Evolutionary conservation across 352 stramenopile genomes (phyloP), one percentile per base, ranked within the genome.

Genomic region (Globisporangium cystogenes): DNA sequence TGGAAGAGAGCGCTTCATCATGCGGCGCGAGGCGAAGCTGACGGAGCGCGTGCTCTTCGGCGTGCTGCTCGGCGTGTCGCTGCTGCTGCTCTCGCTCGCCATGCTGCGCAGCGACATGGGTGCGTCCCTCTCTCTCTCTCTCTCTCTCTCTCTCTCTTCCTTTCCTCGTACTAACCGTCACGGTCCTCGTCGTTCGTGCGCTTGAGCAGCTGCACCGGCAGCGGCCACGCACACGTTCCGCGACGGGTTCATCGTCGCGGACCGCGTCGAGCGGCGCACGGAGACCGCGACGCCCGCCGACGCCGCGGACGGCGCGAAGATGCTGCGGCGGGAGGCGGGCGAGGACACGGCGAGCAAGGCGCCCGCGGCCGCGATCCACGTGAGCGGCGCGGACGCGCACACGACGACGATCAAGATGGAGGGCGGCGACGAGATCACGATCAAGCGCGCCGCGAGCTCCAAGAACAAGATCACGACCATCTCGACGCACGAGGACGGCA

Each of bases 391-490:
- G 14, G 64, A 72, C 31, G 67, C 65, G 8, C 74, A 74, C 45
- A 86, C 72, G 53, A 90, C 74, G 35, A 86, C 69, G 18, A 87
- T 90, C 62, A 87, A 83, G 62, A 87, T 76, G 23, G 68, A 86
- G 54, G 76, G 83, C 42, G 78, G 78, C 41, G 76, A 90, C 56
- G 78, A 87, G 64, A 87, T 90, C 67, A 90, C 79, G 35, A 90
- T 90, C 62, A 86, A 86, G 52, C 74, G 74, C 24, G 64, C 56
- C 1, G 61, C 62, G 15, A 82, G 61, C 27, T 80, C 71, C 29
- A 85, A 86, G 53, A 69, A 72, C 24, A 82, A 84, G 51, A 68
- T 86, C 59, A 90, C 76, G 20, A 85, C 64, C 27, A 90, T 90
- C 40, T 87, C 74, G 31, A 64, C 72, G 2, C 68, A 90, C 48